A percentile compares a stretch with the other conserved stretches of the same genome.
These are phyloP conservation scores for Penicillium nucicola DNA, from an alignment of 495 filamentous ascomycete genomes.

Conservation along the genomic window DNA sequence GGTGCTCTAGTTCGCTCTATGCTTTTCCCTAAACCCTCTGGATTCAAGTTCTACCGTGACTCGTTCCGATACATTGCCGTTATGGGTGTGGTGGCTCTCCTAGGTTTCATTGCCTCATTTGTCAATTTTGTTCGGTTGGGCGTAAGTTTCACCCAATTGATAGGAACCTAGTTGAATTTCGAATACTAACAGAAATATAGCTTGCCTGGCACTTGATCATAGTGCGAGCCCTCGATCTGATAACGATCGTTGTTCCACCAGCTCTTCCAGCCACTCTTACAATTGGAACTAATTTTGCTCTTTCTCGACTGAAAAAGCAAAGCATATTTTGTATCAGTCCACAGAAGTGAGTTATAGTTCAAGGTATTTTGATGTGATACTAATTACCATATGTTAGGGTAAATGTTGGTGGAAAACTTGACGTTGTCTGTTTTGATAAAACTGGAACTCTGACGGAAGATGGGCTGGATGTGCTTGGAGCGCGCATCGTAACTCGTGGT, in stretches of 20 bases:
- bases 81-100: conserved; percentile 82
- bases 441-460: conserved; percentile 98
- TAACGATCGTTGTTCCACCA: conserved; percentile 97
- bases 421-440: conserved; percentile 97
- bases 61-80: conserved; percentile 98
- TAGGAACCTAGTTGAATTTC: no score
- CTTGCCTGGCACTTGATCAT: conserved; percentile 87
- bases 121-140: conserved; percentile 86
- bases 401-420: conserved; percentile 93
- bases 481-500: conserved; percentile 67
- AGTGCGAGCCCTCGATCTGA: conserved; percentile 88
- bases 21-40: conserved; percentile 97
- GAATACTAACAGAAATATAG: conserved; percentile 28
- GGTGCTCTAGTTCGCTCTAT: conserved; percentile 95
- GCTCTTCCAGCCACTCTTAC: conserved; percentile 95
- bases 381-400: conserved; percentile 54
- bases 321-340: conserved; percentile 97
- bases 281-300: conserved; percentile 94
- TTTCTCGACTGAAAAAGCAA: conserved; percentile 79
- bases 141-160: conserved; percentile 33
- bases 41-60: conserved; percentile 97
- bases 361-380: background rate
- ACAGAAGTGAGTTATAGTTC: conserved; percentile 53
- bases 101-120: conserved; percentile 89
- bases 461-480: conserved; percentile 89